Evolutionary conservation across 225 moss, liverwort and hornwort genomes (phyloP), one percentile per base, ranked within the genome.

Genomic region (Takakia lepidozioides): DNA sequence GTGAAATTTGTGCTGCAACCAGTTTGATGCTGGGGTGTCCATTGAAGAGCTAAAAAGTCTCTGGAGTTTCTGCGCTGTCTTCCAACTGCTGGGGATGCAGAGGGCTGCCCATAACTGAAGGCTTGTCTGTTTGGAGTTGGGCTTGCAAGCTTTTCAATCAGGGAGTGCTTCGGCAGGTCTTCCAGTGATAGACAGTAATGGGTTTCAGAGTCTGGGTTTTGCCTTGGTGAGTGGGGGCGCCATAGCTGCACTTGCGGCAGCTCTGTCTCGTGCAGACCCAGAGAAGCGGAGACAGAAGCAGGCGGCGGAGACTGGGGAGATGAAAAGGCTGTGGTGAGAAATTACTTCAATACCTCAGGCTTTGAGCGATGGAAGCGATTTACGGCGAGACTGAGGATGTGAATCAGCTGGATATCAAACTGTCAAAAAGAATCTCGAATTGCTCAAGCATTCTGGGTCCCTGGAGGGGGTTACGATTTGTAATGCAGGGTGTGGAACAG

Each of bases 361-460:
- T 88, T 88, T 17, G 93, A 93, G 14, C 77, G 93, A 29, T 93
- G 93, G 93, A 78, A 71, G 29, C 83, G 83, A 93, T 93, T 3
- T 93, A 93, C 41, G 93, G 93, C 11, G 93, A 93, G 22, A 68
- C 85, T 0, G 93, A 93, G 48, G 93, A 93, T 24, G 88, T 93
- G n/a, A 93, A 88, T 60, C 93, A 93, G 78, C 67, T 88, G 47
- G 93, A 93, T 65, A 93, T 93, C 81, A 78, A 39, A 93, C 93
- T 0, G 88, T 93, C 8, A 83, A 74, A 71, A 93, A 86, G 51
- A 83, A 73, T 34, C 62, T 93, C 29, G 72, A 62, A 1, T 69
- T 85, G 48, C 54, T 93, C 19, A 51, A 24, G 0, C 63, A 66
- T 57, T 49, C 37, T 8, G n/a, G n/a, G n/a, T 68, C 79, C 0